A percentile compares a stretch with the other conserved stretches of the same genome.
These are phyloP conservation scores for Eremochloa ophiuroides DNA, from an alignment of 176 grass and related monocot species.

Conservation along the genomic window DNA sequence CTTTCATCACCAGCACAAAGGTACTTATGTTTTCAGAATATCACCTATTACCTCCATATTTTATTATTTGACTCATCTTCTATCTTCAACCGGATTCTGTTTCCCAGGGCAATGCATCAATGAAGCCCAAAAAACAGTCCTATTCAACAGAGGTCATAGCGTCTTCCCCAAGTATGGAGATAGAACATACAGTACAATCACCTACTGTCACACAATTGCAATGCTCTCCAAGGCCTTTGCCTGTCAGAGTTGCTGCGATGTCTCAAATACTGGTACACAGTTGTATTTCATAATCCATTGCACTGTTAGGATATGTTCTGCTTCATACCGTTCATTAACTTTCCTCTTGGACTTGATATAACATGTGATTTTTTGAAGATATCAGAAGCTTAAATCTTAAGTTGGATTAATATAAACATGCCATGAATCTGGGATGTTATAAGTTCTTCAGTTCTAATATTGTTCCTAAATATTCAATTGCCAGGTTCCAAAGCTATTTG, in stretches of 20 bases:
- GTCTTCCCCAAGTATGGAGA: slow-evolving; percentile 57
- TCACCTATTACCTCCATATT: neutral
- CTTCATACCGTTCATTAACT: neutral
- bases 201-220: slow-evolving; percentile 55
- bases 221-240: slow-evolving; percentile 53
- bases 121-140: slow-evolving; percentile 48
- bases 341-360: neutral
- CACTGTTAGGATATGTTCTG: neutral
- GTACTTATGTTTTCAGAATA: slow-evolving; percentile 36
- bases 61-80: neutral
- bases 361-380: slow-evolving; percentile 5
- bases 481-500: slow-evolving; percentile 85
- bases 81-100: slow-evolving; percentile 29
- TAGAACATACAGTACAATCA: slow-evolving; percentile 34
- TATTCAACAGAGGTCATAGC: slow-evolving; percentile 71
- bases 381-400: neutral
- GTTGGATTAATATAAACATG: neutral
- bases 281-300: neutral
- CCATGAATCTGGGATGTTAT: neutral
- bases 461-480: slow-evolving; percentile 19
- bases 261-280: slow-evolving; percentile 81
- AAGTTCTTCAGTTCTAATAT: slow-evolving; percentile 15
- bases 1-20: slow-evolving; percentile 62
- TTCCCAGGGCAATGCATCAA: slow-evolving; percentile 50
- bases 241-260: slow-evolving; percentile 79